Evolutionary conservation across 2,329 filamentous ascomycete genomes (phyloP), one percentile per base, ranked within the genome.

Genomic region (Xylaria sp.): DNA sequence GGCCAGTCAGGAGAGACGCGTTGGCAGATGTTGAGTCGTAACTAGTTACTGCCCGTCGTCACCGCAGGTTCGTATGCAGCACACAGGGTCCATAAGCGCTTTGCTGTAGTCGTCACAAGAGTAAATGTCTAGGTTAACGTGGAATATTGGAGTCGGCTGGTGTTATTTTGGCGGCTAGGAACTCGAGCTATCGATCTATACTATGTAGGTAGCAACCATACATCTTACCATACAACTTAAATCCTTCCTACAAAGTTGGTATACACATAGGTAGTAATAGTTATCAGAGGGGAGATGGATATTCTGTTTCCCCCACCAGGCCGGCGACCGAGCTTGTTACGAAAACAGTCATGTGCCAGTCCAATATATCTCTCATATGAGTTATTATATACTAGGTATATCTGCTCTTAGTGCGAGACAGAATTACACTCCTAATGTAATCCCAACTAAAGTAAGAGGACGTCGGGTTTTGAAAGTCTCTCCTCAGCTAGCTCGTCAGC

Each of bases 401-500:
- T 27, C 9, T 17, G 39, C 39, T 42, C 39, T 42, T 12, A 17
- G 39, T 47, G 17, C 6, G n/a, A 14, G 4, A 42, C 24, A n/a
- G n/a, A n/a, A n/a, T n/a, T n/a, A n/a, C n/a, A n/a, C 14, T 48
- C 45, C 55, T 14, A n/a, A n/a, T n/a, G n/a, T n/a, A 21, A 53
- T 54, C 12, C 34, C 39, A 57, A n/a, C n/a, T 27, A 36, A 36
- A 53, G 21, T 8, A 19, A 39, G 48, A 67, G 51, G 55, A 36
- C 55, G 60, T 58, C 9, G 54, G 45, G 27, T 51, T 4, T 24
- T 30, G 21, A 42, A 57, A 65, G 61, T 56, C 57, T 65, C 57
- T 56, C 47, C 63, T 66, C 47, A 66, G 63, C 63, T 34, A 34
- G 51, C 34, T 50, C 17, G 54, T 66, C 63, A 62, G 67, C 62